Conservation (phyloP, 2,329 filamentous ascomycete species). For the Xylaria sp. region DNA sequence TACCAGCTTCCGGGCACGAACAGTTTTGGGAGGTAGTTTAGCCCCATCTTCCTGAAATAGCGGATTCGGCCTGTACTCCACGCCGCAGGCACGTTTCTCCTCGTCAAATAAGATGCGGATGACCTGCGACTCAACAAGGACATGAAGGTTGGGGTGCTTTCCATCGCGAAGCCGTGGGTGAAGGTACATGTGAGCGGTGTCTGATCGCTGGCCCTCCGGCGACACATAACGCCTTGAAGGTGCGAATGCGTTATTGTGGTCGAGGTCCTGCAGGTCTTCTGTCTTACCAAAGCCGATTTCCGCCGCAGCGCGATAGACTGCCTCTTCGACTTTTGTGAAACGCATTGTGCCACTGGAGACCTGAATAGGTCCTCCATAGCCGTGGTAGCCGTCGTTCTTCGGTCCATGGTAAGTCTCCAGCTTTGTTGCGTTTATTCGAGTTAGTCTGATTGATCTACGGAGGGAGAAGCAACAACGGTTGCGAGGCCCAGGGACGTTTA, state of each 20-base stretch:
- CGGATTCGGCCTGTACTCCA: slow-evolving; percentile 49
- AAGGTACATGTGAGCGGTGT: slow-evolving; percentile 28
- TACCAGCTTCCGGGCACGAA: slow-evolving; percentile 52
- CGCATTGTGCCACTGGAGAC: slow-evolving; percentile 44
- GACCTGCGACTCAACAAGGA: slow-evolving; percentile 30
- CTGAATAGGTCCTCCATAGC: slow-evolving; percentile 43
- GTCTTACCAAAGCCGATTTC: slow-evolving; percentile 44
- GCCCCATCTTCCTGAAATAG: slow-evolving; percentile 33
- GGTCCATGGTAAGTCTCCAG: slow-evolving; percentile 32
- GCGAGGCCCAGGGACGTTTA: not conserved
- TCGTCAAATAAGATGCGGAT: slow-evolving; percentile 50
- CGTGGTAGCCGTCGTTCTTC: slow-evolving; percentile 40
- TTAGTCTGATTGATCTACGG: not conserved
- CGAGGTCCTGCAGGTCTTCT: slow-evolving; percentile 45
- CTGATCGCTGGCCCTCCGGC: slow-evolving; percentile 28
- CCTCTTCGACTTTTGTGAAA: slow-evolving; percentile 36
- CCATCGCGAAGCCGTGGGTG: slow-evolving; percentile 28
- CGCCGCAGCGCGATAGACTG: slow-evolving; percentile 43
- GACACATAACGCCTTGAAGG: slow-evolving; percentile 25
- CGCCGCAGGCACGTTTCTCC: slow-evolving; percentile 45
- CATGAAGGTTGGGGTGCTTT: slow-evolving; percentile 30
- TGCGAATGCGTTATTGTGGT: slow-evolving; percentile 34
- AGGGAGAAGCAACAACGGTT: not conserved
- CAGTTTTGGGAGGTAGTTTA: slow-evolving; percentile 24
- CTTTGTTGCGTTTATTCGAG: slow-evolving; percentile 11